A percentile compares a stretch with the other conserved stretches of the same genome.
Evolutionary conservation across 2,329 filamentous ascomycete species (phyloP).

Genomic region (Colletotrichum theobromicola): DNA sequence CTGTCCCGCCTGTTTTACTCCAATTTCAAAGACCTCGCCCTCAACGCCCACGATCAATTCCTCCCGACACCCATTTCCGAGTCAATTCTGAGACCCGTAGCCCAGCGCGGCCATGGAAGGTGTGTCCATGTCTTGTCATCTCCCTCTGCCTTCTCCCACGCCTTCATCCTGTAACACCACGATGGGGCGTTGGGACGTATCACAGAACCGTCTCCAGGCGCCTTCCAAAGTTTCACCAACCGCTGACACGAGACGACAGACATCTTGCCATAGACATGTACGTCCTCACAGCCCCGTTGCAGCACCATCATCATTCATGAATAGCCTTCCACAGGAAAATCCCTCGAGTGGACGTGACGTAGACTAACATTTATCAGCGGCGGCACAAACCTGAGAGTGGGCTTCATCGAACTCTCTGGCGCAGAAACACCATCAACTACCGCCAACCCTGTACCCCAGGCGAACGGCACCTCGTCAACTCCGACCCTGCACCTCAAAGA

Average conservation of each 20-base stretch:
- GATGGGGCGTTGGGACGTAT: neutral
- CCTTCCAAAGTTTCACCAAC: neutral
- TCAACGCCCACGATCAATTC: conserved; percentile 60
- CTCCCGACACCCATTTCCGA: conserved; percentile 67
- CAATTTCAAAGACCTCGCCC: conserved; percentile 56
- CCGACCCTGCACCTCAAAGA: conserved; percentile 67
- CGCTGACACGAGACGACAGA: conserved; percentile 38
- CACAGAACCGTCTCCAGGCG: neutral
- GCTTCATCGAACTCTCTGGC: conserved; percentile 64
- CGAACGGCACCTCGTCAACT: conserved; percentile 25
- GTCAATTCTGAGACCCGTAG: conserved; percentile 56
- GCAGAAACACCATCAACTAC: conserved; percentile 32
- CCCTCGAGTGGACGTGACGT: neutral
- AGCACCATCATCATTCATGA: neutral
- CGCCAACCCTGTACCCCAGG: neutral
- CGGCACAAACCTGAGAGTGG: conserved; percentile 72
- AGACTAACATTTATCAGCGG: conserved; percentile 49
- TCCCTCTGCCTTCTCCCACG: neutral
- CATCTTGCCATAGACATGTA: conserved; percentile 71
- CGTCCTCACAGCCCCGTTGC: conserved; percentile 32
- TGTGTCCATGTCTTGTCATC: conserved; percentile 37
- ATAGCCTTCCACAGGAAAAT: neutral
- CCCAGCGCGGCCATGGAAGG: conserved; percentile 49
- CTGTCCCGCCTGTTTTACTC: conserved; percentile 53
- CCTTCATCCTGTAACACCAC: neutral